Base-by-base conservation (phyloP, 805 yeast species). In the Wickerhamiella shivajii region DNA sequence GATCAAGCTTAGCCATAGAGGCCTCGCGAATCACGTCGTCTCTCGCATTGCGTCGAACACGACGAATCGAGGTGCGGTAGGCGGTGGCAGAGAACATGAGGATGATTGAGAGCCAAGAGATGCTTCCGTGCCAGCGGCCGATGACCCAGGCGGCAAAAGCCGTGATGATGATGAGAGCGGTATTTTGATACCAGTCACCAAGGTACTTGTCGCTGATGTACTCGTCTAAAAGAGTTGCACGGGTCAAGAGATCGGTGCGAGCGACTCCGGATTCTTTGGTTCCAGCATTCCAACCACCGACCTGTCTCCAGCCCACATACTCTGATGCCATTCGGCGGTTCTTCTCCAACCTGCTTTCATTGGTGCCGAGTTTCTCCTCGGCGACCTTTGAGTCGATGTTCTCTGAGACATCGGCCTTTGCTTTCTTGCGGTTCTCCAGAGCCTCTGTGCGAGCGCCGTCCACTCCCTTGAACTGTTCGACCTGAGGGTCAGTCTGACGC, bases 181-280 rank as follows among this genome's bases (percentile, higher is more conserved):
- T 74, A 33, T 77, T 75, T 54, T 90, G 97, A 51, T 77, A 90
- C 98, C 98, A 90, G 51, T 90, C 97, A 34, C 98, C 98, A 47
- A 78, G 80, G 11, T 71, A 67, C 23, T 58, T 63, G 18, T 80
- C 77, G 6, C 92, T 92, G 34, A 90, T 58, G 47, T 75, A 69
- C 38, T 69, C 65, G 48, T 84, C 95, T 38, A 85, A 60, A 22
- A 78, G 48, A 0, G 96, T 80, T 14, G 83, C 73, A 16, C 69
- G 67, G 16, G 75, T 65, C 38, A 73, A 56, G 44, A 84, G 60
- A 53, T 84, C 94, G 41, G 69, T 64, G 22, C 25, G 29, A 36
- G 74, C 60, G 46, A 81, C 93, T 23, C 76, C 79, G 9, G 55
- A 54, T 18, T 34, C 19, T 6, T 70, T 55, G 2, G 67, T 71